A percentile compares a stretch with the other conserved stretches of the same genome.
Evolutionary conservation across 2,329 filamentous ascomycete genomes (phyloP).

Genomic region (Piedraia hortae): DNA sequence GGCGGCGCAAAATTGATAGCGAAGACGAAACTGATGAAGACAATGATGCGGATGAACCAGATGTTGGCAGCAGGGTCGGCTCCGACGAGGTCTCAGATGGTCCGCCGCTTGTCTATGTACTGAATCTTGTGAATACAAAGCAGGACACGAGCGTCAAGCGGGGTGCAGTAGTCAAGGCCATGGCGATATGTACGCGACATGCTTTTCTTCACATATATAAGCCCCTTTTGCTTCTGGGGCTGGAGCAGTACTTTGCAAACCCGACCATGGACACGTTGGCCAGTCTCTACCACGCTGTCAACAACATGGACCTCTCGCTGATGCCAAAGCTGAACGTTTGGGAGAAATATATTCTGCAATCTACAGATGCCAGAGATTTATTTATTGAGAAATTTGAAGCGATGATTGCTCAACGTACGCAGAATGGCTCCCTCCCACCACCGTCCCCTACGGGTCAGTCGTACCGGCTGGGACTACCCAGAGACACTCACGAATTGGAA

Average conservation of each 20-base stretch:
- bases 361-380: conserved; percentile 80
- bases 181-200: conserved; percentile 95
- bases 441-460: conserved; percentile 24
- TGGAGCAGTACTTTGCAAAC: conserved; percentile 91
- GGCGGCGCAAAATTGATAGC: conserved; percentile 13
- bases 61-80: too few species aligned
- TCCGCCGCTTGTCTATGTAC: conserved; percentile 79
- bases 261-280: conserved; percentile 70
- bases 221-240: conserved; percentile 63
- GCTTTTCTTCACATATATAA: conserved; percentile 98
- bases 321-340: conserved; percentile 66
- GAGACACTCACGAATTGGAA: conserved; percentile 95
- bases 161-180: conserved; percentile 86
- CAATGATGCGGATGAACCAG: conserved; percentile 12
- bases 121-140: conserved; percentile 95
- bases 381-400: conserved; percentile 95
- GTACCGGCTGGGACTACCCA: conserved; percentile 41
- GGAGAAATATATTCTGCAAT: conserved; percentile 63
- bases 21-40: conserved; percentile 23
- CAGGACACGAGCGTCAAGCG: conserved; percentile 78
- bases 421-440: conserved; percentile 9
- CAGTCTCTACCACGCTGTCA: conserved; percentile 73
- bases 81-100: conserved; percentile 39
- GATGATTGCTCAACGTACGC: conserved; percentile 51
- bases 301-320: conserved; percentile 84